Evolutionary conservation across 148 eudicot species (phyloP), one percentile per base, ranked within the genome.

Genomic region (Vaccinium macrocarpon): DNA sequence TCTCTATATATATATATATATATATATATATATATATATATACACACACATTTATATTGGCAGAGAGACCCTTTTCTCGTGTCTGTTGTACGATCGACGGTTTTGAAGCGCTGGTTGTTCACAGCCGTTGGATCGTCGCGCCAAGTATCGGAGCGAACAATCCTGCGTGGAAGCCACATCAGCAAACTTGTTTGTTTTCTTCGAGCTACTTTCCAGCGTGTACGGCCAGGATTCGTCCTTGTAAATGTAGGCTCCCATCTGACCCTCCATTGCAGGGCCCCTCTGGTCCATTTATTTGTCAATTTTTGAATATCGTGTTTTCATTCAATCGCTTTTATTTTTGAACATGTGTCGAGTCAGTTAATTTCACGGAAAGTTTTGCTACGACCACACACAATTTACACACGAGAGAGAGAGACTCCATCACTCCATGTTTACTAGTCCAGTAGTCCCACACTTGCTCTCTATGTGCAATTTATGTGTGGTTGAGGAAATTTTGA

Each of bases 71-170:
- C 18, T 52, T 5, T 62, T 46, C 12, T 38, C 19, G 56, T 77
- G 78, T 79, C 79, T 42, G 80, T 79, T 35, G 32, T 51, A 13
- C 19, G 27, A 78, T 84, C 56, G 56, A 70, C 68, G 78, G 71
- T 23, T 70, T 15, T 50, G 14, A 29, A 16, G 51, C 19, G 64
- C 16, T 13, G 25, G 23, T 35, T 3, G 7, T 15, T 53, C 29
- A 9, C 35, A 70, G 56, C 82, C 86, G 70, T 68, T 79, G 86
- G 83, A 68, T 70, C 27, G 13, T 12, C 15, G 29, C 46, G n/a
- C 48, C 5, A 46, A 71, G 19, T 6, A 27, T 29, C 64, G 4
- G 23, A 29, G 21, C 2, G 8, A 0, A 12, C 1, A 46, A 12
- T 64, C 56, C 55, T 9, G 48, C 73, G 56, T 46, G 57, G 16